Evolutionary conservation across 768 basidiomycete species (phyloP).

Genomic region (Mycena filopes): DNA sequence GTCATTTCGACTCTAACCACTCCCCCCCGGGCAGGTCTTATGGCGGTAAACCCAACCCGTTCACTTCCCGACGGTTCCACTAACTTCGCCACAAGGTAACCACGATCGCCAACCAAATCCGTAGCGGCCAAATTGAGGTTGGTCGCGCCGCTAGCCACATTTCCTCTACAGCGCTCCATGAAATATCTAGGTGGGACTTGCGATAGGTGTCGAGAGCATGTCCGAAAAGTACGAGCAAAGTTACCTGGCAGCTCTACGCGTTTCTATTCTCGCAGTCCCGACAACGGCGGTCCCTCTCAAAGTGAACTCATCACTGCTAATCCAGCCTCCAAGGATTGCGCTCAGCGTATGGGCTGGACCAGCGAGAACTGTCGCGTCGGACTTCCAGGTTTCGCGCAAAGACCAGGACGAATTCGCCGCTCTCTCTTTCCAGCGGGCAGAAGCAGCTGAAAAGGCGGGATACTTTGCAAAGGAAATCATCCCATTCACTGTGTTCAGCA

Average conservation of each 20-base stretch:
- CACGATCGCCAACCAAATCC: constrained; percentile 79
- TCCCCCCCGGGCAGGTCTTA: constrained; percentile 56
- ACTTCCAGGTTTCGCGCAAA: constrained; percentile 77
- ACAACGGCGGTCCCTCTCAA: constrained; percentile 67
- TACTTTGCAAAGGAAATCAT: constrained; percentile 78
- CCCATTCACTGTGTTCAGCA: constrained; percentile 74
- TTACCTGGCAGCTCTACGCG: constrained; percentile 31
- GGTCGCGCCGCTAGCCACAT: neutral
- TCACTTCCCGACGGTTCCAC: neutral
- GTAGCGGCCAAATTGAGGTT: constrained; percentile 78
- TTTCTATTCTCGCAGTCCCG: constrained; percentile 56
- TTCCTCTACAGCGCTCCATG: neutral
- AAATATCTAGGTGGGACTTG: constrained; percentile 71
- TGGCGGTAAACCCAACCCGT: constrained; percentile 59
- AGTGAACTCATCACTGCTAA: constrained; percentile 71
- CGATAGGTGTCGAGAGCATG: constrained; percentile 91
- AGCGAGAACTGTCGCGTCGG: constrained; percentile 85
- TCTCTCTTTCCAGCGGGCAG: constrained; percentile 81
- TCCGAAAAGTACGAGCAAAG: constrained; percentile 74
- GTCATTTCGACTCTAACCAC: neutral
- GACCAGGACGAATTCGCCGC: constrained; percentile 84
- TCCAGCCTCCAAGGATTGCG: constrained; percentile 67
- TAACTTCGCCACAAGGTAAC: constrained; percentile 51
- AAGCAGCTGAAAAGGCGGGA: constrained; percentile 75
- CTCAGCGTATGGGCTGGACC: constrained; percentile 89